Evolutionary conservation across 2,329 filamentous ascomycete genomes (phyloP).

Genomic region (Epichloe baconii): DNA sequence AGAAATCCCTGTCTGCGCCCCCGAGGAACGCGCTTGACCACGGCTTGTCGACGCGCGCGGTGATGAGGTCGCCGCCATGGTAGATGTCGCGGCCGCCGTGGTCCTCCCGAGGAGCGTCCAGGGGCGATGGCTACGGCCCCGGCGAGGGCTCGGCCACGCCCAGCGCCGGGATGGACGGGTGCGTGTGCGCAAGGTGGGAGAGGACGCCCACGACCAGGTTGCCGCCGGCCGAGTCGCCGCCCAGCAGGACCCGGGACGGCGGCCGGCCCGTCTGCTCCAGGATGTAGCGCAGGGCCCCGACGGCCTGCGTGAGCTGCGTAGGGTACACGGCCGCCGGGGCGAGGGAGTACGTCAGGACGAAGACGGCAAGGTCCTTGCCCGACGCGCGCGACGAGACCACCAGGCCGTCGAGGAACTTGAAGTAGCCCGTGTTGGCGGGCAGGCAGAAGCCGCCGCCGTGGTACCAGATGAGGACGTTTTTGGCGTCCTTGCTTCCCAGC

Average conservation of each 20-base stretch:
- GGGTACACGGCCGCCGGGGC: constrained; percentile 11
- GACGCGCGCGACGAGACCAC: constrained; percentile 6
- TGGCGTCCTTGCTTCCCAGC: constrained; percentile 10
- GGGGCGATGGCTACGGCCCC: constrained; percentile 8
- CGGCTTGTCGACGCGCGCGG: constrained; percentile 4
- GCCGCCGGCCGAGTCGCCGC: constrained; percentile 13
- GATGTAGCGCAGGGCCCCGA: constrained; percentile 10
- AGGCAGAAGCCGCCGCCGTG: constrained; percentile 13
- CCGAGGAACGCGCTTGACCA: constrained; percentile 9
- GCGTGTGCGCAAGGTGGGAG: constrained; percentile 11
- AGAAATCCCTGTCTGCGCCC: constrained; percentile 7
- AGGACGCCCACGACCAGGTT: constrained; percentile 12
- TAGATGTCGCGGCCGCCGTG: constrained; percentile 6
- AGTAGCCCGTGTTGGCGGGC: constrained; percentile 10
- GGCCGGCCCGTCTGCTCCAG: constrained; percentile 5
- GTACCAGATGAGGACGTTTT: constrained; percentile 13
- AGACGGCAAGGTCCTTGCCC: constrained; percentile 9
- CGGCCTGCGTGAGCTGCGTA: constrained; percentile 11
- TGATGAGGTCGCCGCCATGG: constrained; percentile 10
- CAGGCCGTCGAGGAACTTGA: constrained; percentile 9
- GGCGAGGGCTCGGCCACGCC: constrained; percentile 7
- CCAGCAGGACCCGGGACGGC: constrained; percentile 9
- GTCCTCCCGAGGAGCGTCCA: constrained; percentile 11
- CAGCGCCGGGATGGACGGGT: constrained; percentile 9
- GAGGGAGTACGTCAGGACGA: constrained; percentile 10